A percentile compares a stretch with the other conserved stretches of the same genome.
These are phyloP conservation scores for Mallotus repandus DNA, from an alignment of 441 rosid species.

Conservation along the genomic window DNA sequence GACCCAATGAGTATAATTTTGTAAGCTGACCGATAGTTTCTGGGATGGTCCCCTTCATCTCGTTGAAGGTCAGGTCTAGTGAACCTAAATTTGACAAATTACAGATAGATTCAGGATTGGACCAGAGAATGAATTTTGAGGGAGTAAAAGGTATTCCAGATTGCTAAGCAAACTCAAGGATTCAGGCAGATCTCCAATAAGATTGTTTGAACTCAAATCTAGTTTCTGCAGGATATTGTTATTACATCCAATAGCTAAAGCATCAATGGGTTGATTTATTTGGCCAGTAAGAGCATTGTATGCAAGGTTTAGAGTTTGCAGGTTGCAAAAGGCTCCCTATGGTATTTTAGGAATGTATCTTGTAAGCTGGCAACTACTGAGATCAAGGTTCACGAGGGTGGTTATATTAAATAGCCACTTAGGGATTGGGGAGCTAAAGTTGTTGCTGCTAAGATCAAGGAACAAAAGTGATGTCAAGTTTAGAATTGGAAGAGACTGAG, in stretches of 20 bases:
- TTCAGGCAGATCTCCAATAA: neutral
- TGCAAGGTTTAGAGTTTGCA: neutral
- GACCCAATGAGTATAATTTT: neutral
- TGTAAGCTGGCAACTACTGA: neutral
- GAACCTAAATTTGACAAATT: neutral
- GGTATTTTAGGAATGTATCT: neutral
- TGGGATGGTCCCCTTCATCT: neutral
- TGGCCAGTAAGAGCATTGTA: neutral
- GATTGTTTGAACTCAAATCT: neutral
- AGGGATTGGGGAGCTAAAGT: neutral
- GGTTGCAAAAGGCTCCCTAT: neutral
- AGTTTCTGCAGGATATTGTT: neutral
- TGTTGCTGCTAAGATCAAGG: neutral
- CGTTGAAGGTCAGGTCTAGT: neutral
- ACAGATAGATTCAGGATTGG: neutral
- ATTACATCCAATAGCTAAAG: neutral
- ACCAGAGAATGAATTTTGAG: neutral
- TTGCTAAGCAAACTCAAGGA: neutral
- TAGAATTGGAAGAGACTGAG: neutral
- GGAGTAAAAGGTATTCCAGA: neutral
- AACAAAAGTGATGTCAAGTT: neutral
- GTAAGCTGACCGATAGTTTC: conserved; percentile 1
- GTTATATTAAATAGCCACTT: conserved; percentile 5
- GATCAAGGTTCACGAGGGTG: neutral
- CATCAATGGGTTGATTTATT: neutral